Base-by-base conservation (phyloP, 1,284 basidiomycete genomes). In the Rhodofomes roseus region DNA sequence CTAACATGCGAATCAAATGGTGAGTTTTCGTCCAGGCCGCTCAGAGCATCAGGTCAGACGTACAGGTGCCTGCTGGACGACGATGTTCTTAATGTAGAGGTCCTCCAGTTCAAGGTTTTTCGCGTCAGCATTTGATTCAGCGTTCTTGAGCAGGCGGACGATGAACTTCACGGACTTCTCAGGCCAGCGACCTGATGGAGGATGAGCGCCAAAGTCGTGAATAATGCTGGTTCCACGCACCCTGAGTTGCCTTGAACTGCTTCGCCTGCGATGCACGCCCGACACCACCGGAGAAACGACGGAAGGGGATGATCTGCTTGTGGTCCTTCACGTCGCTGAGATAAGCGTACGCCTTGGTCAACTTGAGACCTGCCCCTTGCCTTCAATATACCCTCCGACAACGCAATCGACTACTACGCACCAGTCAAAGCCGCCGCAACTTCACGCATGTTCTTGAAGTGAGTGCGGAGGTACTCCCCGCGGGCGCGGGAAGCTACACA, bases 361-460 rank as follows among this genome's bases (percentile, higher is more conserved):
- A 84, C 77, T 93, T 93, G 80, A 98, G 81, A 76, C 97, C 97
- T 92, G 61, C 43, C 20, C 40, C 36, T 46, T 53, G n/a, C 53
- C 56, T 66, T 68, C 60, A 65, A 60, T 63, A 36, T 27, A 5
- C 34, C 25, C 36, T 22, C 44, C 16, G 11, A 31, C 22, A 22
- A 29, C 14, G 31, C 40, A 40, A 40, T 44, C 25, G 52, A 31
- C 57, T 18, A 22, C 18, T 9, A 79, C 83, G 67, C 68, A 92
- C 93, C 93, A 68, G 87, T 86, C 65, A 96, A 81, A 67, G 90
- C 93, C 69, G 93, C 92, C 58, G 88, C 91, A 60, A 96, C 94
- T 79, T 95, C 95, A 70, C 96, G 92, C 88, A 98, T 98, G 88
- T 99, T 99, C 92, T 99, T 99, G 89, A 98, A 99, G 84, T 99